Evolutionary conservation across 2,329 filamentous ascomycete genomes (phyloP).

Genomic region (Aspergillus chevalieri): DNA sequence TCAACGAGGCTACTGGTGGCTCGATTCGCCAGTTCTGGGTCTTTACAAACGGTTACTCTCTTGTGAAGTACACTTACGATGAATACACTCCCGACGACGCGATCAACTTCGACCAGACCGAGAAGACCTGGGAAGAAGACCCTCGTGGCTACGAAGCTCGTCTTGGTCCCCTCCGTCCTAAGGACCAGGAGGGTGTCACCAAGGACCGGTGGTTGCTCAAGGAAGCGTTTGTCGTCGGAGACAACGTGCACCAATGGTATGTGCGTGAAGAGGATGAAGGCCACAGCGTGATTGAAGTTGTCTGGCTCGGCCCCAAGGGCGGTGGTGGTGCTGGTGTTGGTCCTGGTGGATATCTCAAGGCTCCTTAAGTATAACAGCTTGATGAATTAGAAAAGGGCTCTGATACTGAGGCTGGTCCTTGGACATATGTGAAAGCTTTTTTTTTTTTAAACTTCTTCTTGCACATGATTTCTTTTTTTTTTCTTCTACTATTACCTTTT

Average conservation of each 20-base stretch:
- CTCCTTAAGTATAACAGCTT: conserved; percentile 13
- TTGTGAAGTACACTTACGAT: conserved; percentile 38
- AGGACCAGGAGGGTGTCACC: conserved; percentile 32
- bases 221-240: conserved; percentile 34
- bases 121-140: conserved; percentile 42
- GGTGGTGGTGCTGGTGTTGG: conserved; percentile 32
- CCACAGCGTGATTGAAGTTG: conserved; percentile 39
- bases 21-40: conserved; percentile 37
- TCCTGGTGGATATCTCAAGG: conserved; percentile 23
- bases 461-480: conserved; percentile 28
- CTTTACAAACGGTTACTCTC: conserved; percentile 40
- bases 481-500: conserved; percentile 12
- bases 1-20: conserved; percentile 31
- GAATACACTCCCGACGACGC: conserved; percentile 30
- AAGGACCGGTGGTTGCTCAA: conserved; percentile 39
- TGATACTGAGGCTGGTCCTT: conserved; percentile 31
- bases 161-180: conserved; percentile 35
- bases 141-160: conserved; percentile 35
- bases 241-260: conserved; percentile 41
- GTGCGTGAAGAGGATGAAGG: conserved; percentile 34
- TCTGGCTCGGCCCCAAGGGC: conserved; percentile 38
- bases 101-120: conserved; percentile 39
- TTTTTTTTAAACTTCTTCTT: conserved; percentile 17
- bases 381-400: conserved; percentile 11
- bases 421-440: conserved; percentile 19